These are phyloP conservation scores for Xylaria sp. DNA, from an alignment of 2,329 filamentous ascomycete species.

Conservation along the genomic window DNA sequence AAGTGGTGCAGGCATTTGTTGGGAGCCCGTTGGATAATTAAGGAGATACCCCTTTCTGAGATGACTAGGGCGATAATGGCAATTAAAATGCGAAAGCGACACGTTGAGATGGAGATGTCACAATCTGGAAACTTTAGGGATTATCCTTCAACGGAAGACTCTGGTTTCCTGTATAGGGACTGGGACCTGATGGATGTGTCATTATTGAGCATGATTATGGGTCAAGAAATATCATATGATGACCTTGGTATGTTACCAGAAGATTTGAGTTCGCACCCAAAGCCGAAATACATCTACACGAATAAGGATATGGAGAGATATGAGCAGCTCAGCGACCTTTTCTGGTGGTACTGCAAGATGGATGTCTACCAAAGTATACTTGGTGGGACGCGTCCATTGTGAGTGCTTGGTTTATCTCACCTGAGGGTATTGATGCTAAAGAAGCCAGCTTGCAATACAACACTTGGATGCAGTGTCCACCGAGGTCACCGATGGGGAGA, in stretches of 20 bases:
- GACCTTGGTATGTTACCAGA: slow-evolving; percentile 53
- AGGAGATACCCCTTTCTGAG: slow-evolving; percentile 77
- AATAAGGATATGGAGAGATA: slow-evolving; percentile 76
- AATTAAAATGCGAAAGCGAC: slow-evolving; percentile 54
- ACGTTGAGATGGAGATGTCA: slow-evolving; percentile 37
- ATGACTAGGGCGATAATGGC: slow-evolving; percentile 75
- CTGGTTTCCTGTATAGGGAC: slow-evolving; percentile 38
- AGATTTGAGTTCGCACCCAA: slow-evolving; percentile 37
- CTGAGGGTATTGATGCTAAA: slow-evolving; percentile 12
- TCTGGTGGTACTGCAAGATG: slow-evolving; percentile 97
- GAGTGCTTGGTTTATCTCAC: slow-evolving; percentile 48
- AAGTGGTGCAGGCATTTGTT: slow-evolving; percentile 95
- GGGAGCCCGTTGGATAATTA: slow-evolving; percentile 80
- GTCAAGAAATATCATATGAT: slow-evolving; percentile 56
- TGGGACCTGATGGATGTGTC: slow-evolving; percentile 47
- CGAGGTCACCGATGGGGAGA: slow-evolving; percentile 78
- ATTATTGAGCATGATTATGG: slow-evolving; percentile 53
- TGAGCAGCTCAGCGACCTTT: slow-evolving; percentile 82
- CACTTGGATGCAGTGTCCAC: slow-evolving; percentile 85
- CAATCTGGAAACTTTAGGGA: slow-evolving; percentile 32
- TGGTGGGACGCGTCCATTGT: slow-evolving; percentile 86
- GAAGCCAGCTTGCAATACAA: slow-evolving; percentile 73
- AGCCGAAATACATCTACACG: slow-evolving; percentile 45
- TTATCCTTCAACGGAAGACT: slow-evolving; percentile 34
- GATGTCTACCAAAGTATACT: slow-evolving; percentile 90